Evolutionary conservation across 1,284 basidiomycete genomes (phyloP).

Genomic region (Exobasidium cylindrosporum): DNA sequence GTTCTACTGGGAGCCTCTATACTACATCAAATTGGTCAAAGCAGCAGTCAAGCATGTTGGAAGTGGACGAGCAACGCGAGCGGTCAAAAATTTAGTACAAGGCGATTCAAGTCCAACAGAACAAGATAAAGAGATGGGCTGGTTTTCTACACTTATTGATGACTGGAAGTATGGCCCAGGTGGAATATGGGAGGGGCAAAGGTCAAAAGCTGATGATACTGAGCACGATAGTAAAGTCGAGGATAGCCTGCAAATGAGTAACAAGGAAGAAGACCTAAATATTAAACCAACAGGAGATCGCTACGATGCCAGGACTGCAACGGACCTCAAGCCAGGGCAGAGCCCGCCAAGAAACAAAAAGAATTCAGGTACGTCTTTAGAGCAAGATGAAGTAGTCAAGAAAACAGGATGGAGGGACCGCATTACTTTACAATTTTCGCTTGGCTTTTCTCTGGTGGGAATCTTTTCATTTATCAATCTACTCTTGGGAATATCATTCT

Average conservation of each 20-base stretch:
- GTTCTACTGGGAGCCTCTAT: constrained; percentile 29
- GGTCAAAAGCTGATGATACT: not conserved
- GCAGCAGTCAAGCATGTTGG: constrained; percentile 31
- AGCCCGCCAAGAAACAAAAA: not conserved
- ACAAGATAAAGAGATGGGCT: not conserved
- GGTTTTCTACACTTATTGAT: not conserved
- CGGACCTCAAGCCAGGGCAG: not conserved
- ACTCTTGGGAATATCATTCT: constrained; percentile 27
- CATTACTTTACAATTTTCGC: constrained; percentile 19
- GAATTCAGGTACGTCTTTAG: not conserved
- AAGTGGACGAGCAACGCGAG: constrained; percentile 27
- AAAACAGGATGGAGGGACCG: not conserved
- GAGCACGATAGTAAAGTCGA: not conserved
- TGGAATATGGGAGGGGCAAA: constrained; percentile 8
- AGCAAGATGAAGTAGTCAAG: not conserved
- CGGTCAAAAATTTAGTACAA: not conserved
- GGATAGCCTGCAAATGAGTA: not conserved
- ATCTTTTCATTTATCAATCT: constrained; percentile 36
- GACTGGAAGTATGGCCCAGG: constrained; percentile 8
- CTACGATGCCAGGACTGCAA: constrained; percentile 3
- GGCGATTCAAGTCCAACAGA: not conserved
- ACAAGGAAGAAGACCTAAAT: not conserved
- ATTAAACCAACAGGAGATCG: not conserved
- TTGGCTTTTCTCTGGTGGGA: constrained; percentile 39
- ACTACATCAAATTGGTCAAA: constrained; percentile 29